These are phyloP conservation scores for Pisolithus albus DNA, from an alignment of 768 basidiomycete genomes.

Conservation along the genomic window DNA sequence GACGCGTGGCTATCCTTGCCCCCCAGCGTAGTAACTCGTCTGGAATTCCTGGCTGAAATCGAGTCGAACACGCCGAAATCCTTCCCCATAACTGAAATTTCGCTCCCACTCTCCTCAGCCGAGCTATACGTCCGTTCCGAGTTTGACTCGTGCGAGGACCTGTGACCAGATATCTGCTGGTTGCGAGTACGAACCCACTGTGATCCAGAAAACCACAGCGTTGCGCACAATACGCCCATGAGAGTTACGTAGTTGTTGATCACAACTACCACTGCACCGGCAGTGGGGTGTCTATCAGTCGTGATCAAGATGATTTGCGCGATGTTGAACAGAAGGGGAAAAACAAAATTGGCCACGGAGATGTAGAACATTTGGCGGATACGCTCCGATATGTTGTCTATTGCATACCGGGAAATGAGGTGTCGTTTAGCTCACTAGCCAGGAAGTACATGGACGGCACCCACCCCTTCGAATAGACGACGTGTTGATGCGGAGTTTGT, in stretches of 20 bases:
- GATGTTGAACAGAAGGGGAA: conserved; percentile 31
- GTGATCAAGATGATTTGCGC: conserved; percentile 25
- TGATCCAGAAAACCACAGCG: conserved; percentile 22
- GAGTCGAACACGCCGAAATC: background rate
- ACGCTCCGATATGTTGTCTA: conserved; percentile 17
- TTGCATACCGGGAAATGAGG: background rate
- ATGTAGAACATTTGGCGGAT: conserved; percentile 30
- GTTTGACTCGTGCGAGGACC: background rate
- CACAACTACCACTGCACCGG: conserved; percentile 3
- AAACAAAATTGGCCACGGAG: conserved; percentile 31
- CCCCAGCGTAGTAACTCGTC: background rate
- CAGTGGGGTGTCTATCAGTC: background rate
- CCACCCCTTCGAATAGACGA: background rate
- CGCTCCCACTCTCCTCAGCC: background rate
- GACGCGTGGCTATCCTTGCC: too few species aligned
- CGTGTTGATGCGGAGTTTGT: conserved; percentile 12
- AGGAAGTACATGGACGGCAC: background rate
- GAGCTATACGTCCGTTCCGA: background rate
- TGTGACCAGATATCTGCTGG: background rate
- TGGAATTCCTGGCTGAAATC: background rate
- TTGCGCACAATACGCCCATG: conserved; percentile 33
- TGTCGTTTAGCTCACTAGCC: background rate
- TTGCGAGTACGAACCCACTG: conserved; percentile 1
- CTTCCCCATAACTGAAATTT: background rate
- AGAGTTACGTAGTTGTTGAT: conserved; percentile 26